These are phyloP conservation scores for Chloromonas sp. DNA, from an alignment of 163 green algal genomes.

Conservation along the genomic window DNA sequence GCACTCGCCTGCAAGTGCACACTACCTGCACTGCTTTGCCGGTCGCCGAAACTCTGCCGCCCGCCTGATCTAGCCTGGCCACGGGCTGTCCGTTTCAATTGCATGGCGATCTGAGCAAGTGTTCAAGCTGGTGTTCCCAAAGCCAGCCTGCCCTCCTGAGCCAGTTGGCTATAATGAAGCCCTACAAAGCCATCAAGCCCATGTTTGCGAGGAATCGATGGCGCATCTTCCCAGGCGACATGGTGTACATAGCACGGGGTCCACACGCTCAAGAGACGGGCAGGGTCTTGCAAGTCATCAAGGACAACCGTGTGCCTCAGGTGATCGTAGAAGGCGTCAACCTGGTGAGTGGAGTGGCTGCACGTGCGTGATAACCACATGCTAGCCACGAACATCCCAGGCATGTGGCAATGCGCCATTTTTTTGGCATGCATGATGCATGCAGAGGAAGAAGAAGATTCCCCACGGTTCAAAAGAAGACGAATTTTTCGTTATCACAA, in stretches of 20 bases:
- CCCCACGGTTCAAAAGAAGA: not conserved
- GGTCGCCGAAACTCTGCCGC: not conserved
- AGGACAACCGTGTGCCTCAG: conserved; percentile 32
- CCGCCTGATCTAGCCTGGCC: not conserved
- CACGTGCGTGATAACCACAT: not conserved
- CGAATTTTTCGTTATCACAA: conserved; percentile 27
- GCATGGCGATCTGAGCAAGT: not conserved
- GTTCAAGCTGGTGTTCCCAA: not conserved
- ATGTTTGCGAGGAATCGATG: conserved; percentile 37
- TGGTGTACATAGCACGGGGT: conserved; percentile 20
- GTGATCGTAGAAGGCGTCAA: conserved; percentile 47
- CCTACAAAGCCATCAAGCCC: conserved; percentile 29
- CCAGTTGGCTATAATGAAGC: conserved; percentile 15
- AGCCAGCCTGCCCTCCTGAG: not conserved
- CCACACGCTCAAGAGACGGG: conserved; percentile 24
- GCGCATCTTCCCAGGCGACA: conserved; percentile 35
- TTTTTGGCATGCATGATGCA: not conserved
- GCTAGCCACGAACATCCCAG: not conserved
- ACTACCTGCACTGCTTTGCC: not conserved
- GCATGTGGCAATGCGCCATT: not conserved
- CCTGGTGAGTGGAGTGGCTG: conserved; percentile 20
- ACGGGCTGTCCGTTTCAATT: not conserved
- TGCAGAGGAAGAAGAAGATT: conserved; percentile 30
- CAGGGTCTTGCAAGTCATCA: conserved; percentile 36
- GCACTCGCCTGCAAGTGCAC: not conserved